Percentiles rank a stretch among this genome's conserved stretches.
phyloP scores from a whole-genome alignment of 371 early-diverging fungal genomes.

The Lichtheimia ramosa region DNA sequence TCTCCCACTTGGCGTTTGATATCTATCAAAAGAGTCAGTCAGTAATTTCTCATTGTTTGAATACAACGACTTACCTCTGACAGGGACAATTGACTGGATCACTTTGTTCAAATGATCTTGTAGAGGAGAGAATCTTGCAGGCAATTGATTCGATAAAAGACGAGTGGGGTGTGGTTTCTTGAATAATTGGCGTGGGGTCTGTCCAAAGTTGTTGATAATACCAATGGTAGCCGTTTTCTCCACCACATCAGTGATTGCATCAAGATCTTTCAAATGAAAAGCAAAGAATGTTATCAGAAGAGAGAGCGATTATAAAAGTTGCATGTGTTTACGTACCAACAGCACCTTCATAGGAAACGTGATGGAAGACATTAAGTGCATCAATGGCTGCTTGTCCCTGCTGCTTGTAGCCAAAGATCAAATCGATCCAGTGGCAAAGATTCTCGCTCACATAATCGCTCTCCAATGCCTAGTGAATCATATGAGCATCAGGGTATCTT shows the following conservation, averaged over 20 bases:
- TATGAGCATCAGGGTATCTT: neutral
- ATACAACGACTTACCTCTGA: conserved; percentile 42
- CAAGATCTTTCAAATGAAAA: conserved; percentile 58
- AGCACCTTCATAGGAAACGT: conserved; percentile 90
- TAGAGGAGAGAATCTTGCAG: conserved; percentile 46
- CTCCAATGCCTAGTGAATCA: conserved; percentile 70
- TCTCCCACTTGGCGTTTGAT: conserved; percentile 57
- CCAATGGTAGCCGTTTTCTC: conserved; percentile 91
- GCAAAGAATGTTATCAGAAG: neutral
- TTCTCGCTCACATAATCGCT: conserved; percentile 85
- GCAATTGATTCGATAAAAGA: conserved; percentile 27
- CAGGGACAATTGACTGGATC: conserved; percentile 54
- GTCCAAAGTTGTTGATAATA: conserved; percentile 95
- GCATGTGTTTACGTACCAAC: conserved; percentile 50
- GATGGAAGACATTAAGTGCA: conserved; percentile 88
- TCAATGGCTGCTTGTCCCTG: conserved; percentile 80
- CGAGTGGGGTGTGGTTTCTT: conserved; percentile 74
- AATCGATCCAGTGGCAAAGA: conserved; percentile 89
- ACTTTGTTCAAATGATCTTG: conserved; percentile 55
- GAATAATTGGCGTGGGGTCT: conserved; percentile 88
- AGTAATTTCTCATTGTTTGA: neutral
- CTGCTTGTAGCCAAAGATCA: conserved; percentile 90
- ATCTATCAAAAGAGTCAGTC: conserved; percentile 27
- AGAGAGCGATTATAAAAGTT: neutral
- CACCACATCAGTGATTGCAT: conserved; percentile 83